Percentiles rank a stretch among this genome's conserved stretches.
Conservation (phyloP, 176 grass and related monocot genomes). For the Raddia distichophylla region DNA sequence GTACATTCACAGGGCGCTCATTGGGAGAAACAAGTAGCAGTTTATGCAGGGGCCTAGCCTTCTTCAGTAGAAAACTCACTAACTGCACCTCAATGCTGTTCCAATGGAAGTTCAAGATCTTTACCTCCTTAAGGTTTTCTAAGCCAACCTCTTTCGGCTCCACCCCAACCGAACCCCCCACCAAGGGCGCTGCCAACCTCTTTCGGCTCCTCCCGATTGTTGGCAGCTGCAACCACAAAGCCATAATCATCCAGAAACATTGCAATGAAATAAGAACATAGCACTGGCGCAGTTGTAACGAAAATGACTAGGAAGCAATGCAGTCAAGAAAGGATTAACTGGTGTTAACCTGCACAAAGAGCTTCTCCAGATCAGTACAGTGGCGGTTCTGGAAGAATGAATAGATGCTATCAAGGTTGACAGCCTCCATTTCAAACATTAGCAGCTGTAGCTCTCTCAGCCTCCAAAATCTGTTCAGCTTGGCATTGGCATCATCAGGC, state of each 20-base stretch:
- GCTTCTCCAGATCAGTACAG: slow-evolving; percentile 49
- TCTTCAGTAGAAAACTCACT: neutral
- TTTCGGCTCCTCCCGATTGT: neutral
- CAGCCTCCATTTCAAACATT: slow-evolving; percentile 53
- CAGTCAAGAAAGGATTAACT: neutral
- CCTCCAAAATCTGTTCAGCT: slow-evolving; percentile 39
- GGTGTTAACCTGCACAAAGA: slow-evolving; percentile 67
- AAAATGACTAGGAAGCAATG: neutral
- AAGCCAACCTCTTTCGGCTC: neutral
- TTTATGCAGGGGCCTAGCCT: no score
- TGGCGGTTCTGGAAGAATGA: slow-evolving; percentile 47
- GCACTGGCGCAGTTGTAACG: neutral
- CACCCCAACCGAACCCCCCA: neutral
- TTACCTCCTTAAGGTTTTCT: slow-evolving; percentile 26
- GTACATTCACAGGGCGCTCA: neutral
- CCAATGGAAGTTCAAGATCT: slow-evolving; percentile 23
- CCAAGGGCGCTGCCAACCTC: neutral
- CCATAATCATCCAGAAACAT: neutral
- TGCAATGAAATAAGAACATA: neutral
- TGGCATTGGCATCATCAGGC: slow-evolving; percentile 21
- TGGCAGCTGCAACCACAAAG: slow-evolving; percentile 27
- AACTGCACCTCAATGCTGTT: neutral
- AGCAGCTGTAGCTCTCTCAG: slow-evolving; percentile 68
- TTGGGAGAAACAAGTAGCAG: slow-evolving; percentile 8
- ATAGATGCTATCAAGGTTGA: slow-evolving; percentile 53